phyloP scores from a whole-genome alignment of 371 early-diverging fungal genomes.

The Nematocida major region DNA sequence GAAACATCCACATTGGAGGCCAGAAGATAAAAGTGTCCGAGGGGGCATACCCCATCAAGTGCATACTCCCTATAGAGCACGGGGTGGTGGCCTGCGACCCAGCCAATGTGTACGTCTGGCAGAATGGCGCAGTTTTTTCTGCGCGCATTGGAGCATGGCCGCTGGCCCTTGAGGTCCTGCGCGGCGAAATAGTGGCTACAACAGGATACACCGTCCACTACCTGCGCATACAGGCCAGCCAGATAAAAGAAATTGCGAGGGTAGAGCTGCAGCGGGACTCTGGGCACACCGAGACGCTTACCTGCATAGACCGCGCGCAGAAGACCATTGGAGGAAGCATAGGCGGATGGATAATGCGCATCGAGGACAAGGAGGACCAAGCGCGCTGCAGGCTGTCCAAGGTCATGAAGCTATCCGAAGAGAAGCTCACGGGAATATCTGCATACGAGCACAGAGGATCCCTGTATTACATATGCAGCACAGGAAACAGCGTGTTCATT shows the following conservation, averaged over 20 bases:
- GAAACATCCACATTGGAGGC: neutral
- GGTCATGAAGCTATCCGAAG: neutral
- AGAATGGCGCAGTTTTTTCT: neutral
- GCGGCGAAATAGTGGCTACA: neutral
- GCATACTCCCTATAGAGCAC: neutral
- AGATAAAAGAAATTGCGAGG: neutral
- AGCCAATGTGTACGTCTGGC: neutral
- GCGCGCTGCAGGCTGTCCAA: neutral
- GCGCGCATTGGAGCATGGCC: neutral
- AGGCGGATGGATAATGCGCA: slow-evolving; percentile 31
- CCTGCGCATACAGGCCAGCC: neutral
- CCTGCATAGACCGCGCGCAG: neutral
- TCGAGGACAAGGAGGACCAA: neutral
- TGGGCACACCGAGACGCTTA: slow-evolving; percentile 13
- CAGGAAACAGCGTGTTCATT: slow-evolving; percentile 8
- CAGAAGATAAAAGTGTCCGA: neutral
- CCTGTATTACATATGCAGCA: slow-evolving; percentile 21
- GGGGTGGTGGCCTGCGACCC: neutral
- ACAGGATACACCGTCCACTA: slow-evolving; percentile 17
- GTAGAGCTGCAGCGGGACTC: neutral
- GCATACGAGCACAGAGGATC: neutral
- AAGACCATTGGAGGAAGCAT: slow-evolving; percentile 14
- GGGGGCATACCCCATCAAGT: slow-evolving; percentile 6
- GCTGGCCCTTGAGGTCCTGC: neutral
- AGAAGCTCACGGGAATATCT: neutral